Percentiles rank a stretch among this genome's conserved stretches.
These are phyloP conservation scores for Oidium heveae DNA, from an alignment of 2,329 filamentous ascomycete genomes.

Conservation along the genomic window DNA sequence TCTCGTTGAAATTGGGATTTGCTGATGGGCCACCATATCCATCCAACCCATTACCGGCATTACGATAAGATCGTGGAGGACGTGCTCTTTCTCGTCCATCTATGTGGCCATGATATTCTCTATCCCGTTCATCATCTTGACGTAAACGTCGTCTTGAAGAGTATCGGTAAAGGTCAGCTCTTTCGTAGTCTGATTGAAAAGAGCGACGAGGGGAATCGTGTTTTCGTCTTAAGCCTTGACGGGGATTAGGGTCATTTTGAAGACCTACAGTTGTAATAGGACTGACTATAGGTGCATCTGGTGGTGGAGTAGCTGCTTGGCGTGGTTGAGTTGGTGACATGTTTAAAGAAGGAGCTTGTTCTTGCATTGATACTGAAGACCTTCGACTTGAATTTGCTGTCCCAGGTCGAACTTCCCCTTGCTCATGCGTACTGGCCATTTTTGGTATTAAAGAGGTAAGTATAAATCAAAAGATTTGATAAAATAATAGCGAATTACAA, in stretches of 20 bases:
- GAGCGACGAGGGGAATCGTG: neutral
- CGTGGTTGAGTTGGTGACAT: neutral
- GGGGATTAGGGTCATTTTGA: neutral
- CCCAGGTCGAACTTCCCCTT: too few species aligned
- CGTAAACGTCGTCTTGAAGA: neutral
- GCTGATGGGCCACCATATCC: slow-evolving; percentile 4
- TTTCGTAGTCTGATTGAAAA: neutral
- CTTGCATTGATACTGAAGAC: too few species aligned
- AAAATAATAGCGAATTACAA: too few species aligned
- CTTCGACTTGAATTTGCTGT: too few species aligned
- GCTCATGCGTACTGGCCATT: too few species aligned
- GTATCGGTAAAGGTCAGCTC: neutral
- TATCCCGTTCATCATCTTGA: neutral
- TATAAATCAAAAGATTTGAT: too few species aligned
- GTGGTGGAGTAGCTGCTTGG: neutral
- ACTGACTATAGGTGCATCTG: neutral
- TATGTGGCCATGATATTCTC: slow-evolving; percentile 3
- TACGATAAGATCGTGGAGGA: slow-evolving; percentile 9
- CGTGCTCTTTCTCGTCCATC: slow-evolving; percentile 8
- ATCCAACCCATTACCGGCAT: slow-evolving; percentile 5
- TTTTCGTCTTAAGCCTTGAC: neutral
- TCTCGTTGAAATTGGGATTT: slow-evolving; percentile 9
- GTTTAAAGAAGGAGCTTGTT: too few species aligned
- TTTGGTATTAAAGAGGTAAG: too few species aligned
- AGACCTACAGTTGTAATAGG: neutral